A percentile compares a stretch with the other conserved stretches of the same genome.
These are phyloP conservation scores for Flammula alnicola DNA, from an alignment of 1,284 basidiomycete genomes.

Conservation along the genomic window DNA sequence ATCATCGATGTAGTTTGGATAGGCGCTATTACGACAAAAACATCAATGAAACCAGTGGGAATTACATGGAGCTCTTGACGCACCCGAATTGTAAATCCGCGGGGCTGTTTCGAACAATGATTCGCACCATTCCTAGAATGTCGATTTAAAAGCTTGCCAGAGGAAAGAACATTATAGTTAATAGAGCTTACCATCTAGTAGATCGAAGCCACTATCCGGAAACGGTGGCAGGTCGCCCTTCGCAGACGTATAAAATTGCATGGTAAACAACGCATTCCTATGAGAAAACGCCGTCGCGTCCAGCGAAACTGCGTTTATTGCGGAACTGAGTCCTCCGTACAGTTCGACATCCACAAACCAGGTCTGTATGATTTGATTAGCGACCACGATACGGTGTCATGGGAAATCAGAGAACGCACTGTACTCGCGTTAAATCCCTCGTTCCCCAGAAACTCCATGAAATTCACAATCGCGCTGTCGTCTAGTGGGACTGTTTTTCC, in stretches of 20 bases:
- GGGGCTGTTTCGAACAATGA: constrained; percentile 16
- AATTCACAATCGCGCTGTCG: constrained; percentile 32
- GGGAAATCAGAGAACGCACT: constrained; percentile 27
- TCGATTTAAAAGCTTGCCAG: background rate
- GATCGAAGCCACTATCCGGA: constrained; percentile 37
- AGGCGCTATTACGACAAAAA: constrained; percentile 14
- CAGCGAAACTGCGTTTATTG: constrained; percentile 38
- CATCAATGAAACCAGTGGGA: too few relatives aligned
- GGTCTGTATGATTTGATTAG: constrained; percentile 17
- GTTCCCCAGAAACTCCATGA: constrained; percentile 38
- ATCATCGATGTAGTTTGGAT: constrained; percentile 22
- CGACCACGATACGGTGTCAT: background rate
- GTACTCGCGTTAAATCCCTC: constrained; percentile 34
- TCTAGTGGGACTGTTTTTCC: too few relatives aligned
- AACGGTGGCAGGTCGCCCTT: constrained; percentile 35
- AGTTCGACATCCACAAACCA: constrained; percentile 35
- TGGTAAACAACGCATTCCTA: constrained; percentile 39
- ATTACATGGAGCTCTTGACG: too few relatives aligned
- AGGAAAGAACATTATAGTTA: background rate
- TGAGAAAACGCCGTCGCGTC: constrained; percentile 42
- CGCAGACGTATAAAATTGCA: constrained; percentile 43
- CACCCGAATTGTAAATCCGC: constrained; percentile 20
- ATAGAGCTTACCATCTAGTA: constrained; percentile 36
- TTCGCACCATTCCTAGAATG: constrained; percentile 21
- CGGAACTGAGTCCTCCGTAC: constrained; percentile 42